Evolutionary conservation across 2,329 filamentous ascomycete genomes (phyloP), one percentile per base, ranked within the genome.

Genomic region (Orbilia javanica): DNA sequence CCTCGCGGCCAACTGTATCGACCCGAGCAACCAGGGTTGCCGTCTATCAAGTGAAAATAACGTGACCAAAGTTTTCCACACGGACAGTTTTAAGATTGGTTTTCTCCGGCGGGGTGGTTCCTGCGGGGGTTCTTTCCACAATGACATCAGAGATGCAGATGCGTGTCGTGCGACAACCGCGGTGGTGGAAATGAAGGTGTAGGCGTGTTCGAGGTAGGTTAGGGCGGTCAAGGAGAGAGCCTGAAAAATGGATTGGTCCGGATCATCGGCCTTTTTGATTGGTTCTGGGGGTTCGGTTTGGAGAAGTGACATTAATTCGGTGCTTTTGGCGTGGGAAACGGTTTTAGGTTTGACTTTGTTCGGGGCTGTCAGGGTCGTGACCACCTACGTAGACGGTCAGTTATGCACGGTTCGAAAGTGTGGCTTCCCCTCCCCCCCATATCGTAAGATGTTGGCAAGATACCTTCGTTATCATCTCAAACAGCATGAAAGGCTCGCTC

Each of bases 401-500:
- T 39, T 27, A 60, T 20, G 20, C 27, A 8, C 8, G 18, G n/a
- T 20, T 34, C 11, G 6, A 60, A 25, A 6, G 5, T 3, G 27
- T 18, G 7, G n/a, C 3, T 27, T 25, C 34, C 25, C 44, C 10
- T 31, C 60, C 55, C 2, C 31, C 31, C 10, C 31, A 2, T 20
- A 44, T 60, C 31, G 31, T 27, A 42, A 42, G 29, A 60, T 27
- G n/a, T 8, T 83, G 22, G 86, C 83, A 86, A 76, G 89, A 88
- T 79, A 91, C 84, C 83, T 95, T 96, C 80, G 90, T 91, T 79
- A 97, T 88, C 73, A 89, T 88, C 83, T 97, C 94, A 89, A 92
- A 97, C 80, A 98, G 84, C 82, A 97, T 88, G 93, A 93, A 96
- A 25, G 93, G 92, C 84, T 98, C 91, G 81, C 92, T 93, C 46